These are phyloP conservation scores for Geotrichum ghanense DNA, from an alignment of 805 yeast genomes.

Conservation along the genomic window DNA sequence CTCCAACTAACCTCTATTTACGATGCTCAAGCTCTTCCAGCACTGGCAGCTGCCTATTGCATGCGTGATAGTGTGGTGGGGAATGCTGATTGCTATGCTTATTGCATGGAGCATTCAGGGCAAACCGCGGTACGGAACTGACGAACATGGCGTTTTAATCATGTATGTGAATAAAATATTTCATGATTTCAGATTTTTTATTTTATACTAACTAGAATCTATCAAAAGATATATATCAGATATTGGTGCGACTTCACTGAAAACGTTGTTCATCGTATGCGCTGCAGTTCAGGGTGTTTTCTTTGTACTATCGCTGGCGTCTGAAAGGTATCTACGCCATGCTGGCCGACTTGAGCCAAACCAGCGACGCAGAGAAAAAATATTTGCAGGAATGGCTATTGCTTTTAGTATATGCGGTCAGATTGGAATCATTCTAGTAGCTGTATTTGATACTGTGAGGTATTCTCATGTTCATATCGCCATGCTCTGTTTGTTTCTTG, in stretches of 20 bases:
- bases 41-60: slow-evolving; percentile 49
- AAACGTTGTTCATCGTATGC: slow-evolving; percentile 78
- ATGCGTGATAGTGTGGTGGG: slow-evolving; percentile 73
- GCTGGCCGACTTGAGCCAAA: slow-evolving; percentile 45
- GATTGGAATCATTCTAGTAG: slow-evolving; percentile 60
- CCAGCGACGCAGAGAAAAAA: slow-evolving; percentile 32
- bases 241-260: slow-evolving; percentile 77
- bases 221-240: slow-evolving; percentile 61
- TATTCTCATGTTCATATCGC: slow-evolving; percentile 43
- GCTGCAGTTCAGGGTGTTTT: slow-evolving; percentile 68
- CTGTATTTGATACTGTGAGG: slow-evolving; percentile 56
- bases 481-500: slow-evolving; percentile 67
- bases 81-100: slow-evolving; percentile 74
- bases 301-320: slow-evolving; percentile 48
- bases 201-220: background rate
- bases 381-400: slow-evolving; percentile 33
- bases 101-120: slow-evolving; percentile 75
- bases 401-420: slow-evolving; percentile 47
- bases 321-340: slow-evolving; percentile 54
- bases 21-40: slow-evolving; percentile 19
- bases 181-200: background rate
- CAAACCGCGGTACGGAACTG: slow-evolving; percentile 42
- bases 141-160: background rate
- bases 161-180: background rate
- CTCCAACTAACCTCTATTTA: too few species aligned